Evolutionary conservation across 129 eudicot species (phyloP).

Genomic region (Deinandra increscens): DNA sequence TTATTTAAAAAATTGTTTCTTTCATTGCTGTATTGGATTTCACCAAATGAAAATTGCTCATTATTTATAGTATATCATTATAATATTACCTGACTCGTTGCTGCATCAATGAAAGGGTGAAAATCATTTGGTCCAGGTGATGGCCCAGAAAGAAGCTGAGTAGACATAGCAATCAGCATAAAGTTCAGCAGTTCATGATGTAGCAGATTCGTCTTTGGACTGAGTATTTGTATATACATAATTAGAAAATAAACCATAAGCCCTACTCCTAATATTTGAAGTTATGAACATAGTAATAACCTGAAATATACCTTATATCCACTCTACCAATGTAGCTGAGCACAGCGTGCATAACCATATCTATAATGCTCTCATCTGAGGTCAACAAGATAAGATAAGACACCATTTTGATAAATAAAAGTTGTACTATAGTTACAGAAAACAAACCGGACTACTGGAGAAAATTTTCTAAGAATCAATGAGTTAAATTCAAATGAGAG

Average conservation of each 20-base stretch:
- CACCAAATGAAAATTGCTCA: constrained; percentile 5
- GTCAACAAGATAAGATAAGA: constrained; percentile 13
- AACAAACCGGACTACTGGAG: not conserved
- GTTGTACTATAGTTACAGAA: not conserved
- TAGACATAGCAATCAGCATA: constrained; percentile 88
- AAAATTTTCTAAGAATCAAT: not conserved
- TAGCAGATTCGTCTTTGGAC: constrained; percentile 72
- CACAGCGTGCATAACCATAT: constrained; percentile 58
- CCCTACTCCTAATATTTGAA: not conserved
- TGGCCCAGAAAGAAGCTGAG: constrained; percentile 95
- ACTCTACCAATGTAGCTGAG: constrained; percentile 75
- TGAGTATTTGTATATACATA: constrained; percentile 21
- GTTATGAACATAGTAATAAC: constrained; percentile 1
- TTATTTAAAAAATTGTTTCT: not conserved
- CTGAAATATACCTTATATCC: constrained; percentile 66
- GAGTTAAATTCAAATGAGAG: not conserved
- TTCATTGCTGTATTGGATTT: not conserved
- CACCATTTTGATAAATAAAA: constrained; percentile 23
- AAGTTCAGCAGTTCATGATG: constrained; percentile 91
- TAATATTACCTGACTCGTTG: constrained; percentile 67
- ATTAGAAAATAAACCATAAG: constrained; percentile 22
- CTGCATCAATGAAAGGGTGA: constrained; percentile 85
- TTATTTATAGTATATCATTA: not conserved
- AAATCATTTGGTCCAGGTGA: constrained; percentile 78
- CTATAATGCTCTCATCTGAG: constrained; percentile 60